phyloP scores from a whole-genome alignment of 805 yeast species.

The Candida namnaoensis region DNA sequence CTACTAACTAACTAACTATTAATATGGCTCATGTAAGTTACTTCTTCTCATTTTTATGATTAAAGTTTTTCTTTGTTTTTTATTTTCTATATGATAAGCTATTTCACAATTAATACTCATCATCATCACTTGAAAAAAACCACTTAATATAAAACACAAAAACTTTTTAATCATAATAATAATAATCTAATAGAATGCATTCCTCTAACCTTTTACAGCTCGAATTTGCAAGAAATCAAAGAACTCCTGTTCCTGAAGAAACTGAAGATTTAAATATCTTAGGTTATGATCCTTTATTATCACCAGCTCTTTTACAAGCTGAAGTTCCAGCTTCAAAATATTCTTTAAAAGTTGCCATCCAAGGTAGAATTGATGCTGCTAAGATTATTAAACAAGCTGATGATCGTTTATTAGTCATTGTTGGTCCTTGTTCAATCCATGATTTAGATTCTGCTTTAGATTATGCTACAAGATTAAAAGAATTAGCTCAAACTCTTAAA shows the following conservation, averaged over 20 bases:
- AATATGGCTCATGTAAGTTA: too few relatives aligned
- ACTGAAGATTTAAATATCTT: constrained; percentile 70
- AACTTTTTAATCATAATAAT: too few relatives aligned
- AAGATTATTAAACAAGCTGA: constrained; percentile 72
- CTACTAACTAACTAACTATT: too few relatives aligned
- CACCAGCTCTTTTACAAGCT: constrained; percentile 87
- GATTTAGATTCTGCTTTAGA: constrained; percentile 91
- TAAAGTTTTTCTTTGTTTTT: too few relatives aligned
- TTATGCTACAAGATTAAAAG: constrained; percentile 62
- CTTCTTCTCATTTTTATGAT: too few relatives aligned
- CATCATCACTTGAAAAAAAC: too few relatives aligned
- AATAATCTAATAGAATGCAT: too few relatives aligned
- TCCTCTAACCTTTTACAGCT: background rate
- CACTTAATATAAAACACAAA: too few relatives aligned
- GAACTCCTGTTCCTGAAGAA: constrained; percentile 16
- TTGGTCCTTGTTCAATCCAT: constrained; percentile 97
- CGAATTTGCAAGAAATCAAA: background rate
- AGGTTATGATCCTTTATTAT: constrained; percentile 93
- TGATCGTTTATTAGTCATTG: constrained; percentile 80
- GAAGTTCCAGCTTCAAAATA: constrained; percentile 63
- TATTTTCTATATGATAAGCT: too few relatives aligned
- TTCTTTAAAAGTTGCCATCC: constrained; percentile 54
- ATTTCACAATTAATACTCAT: too few relatives aligned
- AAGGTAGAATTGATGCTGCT: constrained; percentile 70
- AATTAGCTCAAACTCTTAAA: constrained; percentile 50